Evolutionary conservation across 2,329 filamentous ascomycete genomes (phyloP).

Genomic region (Monascus ruber): DNA sequence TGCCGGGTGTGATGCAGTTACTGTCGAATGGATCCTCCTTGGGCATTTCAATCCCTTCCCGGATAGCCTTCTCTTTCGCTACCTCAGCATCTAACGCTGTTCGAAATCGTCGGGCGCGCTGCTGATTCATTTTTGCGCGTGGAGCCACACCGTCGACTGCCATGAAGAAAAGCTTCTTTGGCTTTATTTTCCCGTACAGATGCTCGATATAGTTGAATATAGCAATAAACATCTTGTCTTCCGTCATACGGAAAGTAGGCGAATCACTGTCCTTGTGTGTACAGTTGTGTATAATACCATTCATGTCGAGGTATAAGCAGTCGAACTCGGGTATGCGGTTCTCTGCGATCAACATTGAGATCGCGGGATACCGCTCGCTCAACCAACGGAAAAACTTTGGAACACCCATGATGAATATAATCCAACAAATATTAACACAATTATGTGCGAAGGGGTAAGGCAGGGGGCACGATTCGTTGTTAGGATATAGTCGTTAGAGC

Average conservation of each 20-base stretch:
- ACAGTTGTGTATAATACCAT: constrained; percentile 99
- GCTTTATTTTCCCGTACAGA: constrained; percentile 96
- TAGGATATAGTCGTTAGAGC: background rate
- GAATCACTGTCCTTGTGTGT: constrained; percentile 95
- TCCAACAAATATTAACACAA: background rate
- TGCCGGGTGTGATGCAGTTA: constrained; percentile 95
- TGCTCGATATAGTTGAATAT: constrained; percentile 99
- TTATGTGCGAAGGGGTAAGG: background rate
- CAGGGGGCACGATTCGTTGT: background rate
- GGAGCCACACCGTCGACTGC: constrained; percentile 96
- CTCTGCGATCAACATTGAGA: constrained; percentile 96
- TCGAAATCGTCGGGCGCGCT: constrained; percentile 86
- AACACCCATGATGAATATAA: constrained; percentile 49
- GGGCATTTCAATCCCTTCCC: constrained; percentile 80
- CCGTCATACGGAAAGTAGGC: constrained; percentile 80
- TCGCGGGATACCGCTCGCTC: constrained; percentile 95
- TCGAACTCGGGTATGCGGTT: constrained; percentile 99
- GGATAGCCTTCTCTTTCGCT: constrained; percentile 83
- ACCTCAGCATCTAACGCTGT: constrained; percentile 85
- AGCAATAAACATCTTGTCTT: constrained; percentile 98
- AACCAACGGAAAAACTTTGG: constrained; percentile 97
- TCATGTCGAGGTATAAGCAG: constrained; percentile 83
- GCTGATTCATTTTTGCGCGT: constrained; percentile 99
- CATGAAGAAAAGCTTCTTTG: constrained; percentile 98
- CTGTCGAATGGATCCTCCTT: constrained; percentile 96